Evolutionary conservation across 2,329 filamentous ascomycete genomes (phyloP), one percentile per base, ranked within the genome.

Genomic region (Hypoxylon sp.): DNA sequence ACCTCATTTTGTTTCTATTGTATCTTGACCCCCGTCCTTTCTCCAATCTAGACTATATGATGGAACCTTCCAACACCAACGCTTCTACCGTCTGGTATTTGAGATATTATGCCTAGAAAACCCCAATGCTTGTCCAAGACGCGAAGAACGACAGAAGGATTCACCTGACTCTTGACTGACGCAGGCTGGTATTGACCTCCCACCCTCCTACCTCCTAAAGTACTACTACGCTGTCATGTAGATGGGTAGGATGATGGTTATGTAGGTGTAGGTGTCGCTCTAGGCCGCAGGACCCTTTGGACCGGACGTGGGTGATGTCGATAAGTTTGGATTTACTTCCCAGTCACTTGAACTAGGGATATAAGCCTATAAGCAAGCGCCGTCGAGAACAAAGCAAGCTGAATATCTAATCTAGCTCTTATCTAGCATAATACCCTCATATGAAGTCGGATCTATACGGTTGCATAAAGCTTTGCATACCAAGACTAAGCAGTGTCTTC

Each of bases 151-250:
- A 58, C 36, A 49, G 28, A 19, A 23, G 13, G n/a, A 56, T 67
- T 65, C 64, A 70, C 67, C 64, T 70, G 67, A 70, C 64, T 60
- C 61, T 43, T n/a, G 61, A 67, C 58, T 58, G 36, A 70, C 67
- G 64, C 67, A 70, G 57, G 60, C 46, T 52, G 32, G 61, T 67
- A 67, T 60, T 65, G 61, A 67, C 4, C 67, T 59, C 64, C 56
- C 67, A 70, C 67, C 67, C 60, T 67, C 64, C 52, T n/a, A n/a
- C n/a, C n/a, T n/a, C n/a, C n/a, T n/a, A n/a, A 45, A 53, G 28
- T 28, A 43, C 32, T 69, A 58, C 59, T 60, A 64, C 53, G 34
- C 57, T 49, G 49, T 43, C 65, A 53, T 60, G 60, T 63, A 55
- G 57, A 60, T 60, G 58, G 57, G 57, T 60, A 67, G 66, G 34